Conservation (phyloP, 345 rosid genomes). For the Gossypium sturtianum region DNA sequence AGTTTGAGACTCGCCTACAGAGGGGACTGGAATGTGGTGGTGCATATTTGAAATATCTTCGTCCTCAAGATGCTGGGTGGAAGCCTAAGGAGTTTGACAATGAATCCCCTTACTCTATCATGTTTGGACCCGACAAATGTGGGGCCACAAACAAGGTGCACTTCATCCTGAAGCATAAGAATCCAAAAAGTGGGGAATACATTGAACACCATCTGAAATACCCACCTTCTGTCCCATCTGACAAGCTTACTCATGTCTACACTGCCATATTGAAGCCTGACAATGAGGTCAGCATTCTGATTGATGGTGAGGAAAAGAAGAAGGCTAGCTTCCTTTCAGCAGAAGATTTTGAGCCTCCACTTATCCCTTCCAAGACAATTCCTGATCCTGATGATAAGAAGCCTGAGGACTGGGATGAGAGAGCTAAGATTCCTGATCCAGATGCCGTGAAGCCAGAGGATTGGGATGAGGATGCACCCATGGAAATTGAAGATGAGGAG, state of each 20-base stretch:
- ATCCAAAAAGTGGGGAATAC: conserved; percentile 76
- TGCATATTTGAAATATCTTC: conserved; percentile 69
- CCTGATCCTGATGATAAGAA: conserved; percentile 89
- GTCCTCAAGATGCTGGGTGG: conserved; percentile 80
- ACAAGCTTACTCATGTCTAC: conserved; percentile 78
- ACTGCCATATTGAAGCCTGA: conserved; percentile 73
- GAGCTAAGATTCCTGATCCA: conserved; percentile 72
- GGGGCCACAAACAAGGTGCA: conserved; percentile 85
- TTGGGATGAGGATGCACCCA: conserved; percentile 92
- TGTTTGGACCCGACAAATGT: conserved; percentile 94
- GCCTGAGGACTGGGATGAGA: conserved; percentile 89
- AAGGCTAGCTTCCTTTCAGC: conserved; percentile 58
- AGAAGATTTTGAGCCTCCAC: conserved; percentile 76
- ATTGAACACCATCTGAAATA: conserved; percentile 76
- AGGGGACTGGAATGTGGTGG: conserved; percentile 90
- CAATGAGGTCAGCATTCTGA: conserved; percentile 54
- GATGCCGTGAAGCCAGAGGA: conserved; percentile 70
- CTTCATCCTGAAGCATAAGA: conserved; percentile 81
- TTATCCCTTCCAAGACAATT: conserved; percentile 70
- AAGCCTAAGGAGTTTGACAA: conserved; percentile 49
- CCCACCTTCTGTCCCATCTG: conserved; percentile 76
- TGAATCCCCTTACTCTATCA: conserved; percentile 73
- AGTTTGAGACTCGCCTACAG: conserved; percentile 71
- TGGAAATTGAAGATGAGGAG: conserved; percentile 75
- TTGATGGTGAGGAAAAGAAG: conserved; percentile 86